phyloP scores from a whole-genome alignment of 2,329 filamentous ascomycete species.

The Cyphellophora europaea region DNA sequence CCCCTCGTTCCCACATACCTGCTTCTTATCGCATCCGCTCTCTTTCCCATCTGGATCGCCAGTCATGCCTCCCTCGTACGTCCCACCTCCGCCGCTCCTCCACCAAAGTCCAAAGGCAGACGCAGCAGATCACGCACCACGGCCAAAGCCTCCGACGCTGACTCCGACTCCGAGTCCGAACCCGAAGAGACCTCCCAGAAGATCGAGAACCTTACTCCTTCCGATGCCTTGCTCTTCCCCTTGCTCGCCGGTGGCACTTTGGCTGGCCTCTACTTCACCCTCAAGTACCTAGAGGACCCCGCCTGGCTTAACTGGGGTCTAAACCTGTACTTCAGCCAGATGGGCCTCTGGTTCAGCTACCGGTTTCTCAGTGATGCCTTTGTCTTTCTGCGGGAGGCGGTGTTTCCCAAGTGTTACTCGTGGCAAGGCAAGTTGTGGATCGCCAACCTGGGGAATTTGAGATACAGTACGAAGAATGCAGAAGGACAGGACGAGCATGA shows the following conservation, averaged over 20 bases:
- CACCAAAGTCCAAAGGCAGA: constrained; percentile 25
- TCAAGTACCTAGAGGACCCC: constrained; percentile 80
- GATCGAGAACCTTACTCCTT: constrained; percentile 3
- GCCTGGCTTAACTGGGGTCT: constrained; percentile 73
- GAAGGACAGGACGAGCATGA: constrained; percentile 13
- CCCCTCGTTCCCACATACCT: constrained; percentile 45
- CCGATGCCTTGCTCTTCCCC: constrained; percentile 76
- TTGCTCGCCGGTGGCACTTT: constrained; percentile 65
- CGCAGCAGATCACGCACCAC: no score
- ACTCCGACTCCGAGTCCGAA: no score
- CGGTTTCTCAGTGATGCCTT: constrained; percentile 65
- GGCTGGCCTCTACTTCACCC: constrained; percentile 71
- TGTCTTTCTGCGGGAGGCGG: constrained; percentile 52
- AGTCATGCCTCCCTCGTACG: constrained; percentile 77
- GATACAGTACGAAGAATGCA: constrained; percentile 13
- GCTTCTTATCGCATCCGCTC: constrained; percentile 57
- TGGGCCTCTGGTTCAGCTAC: constrained; percentile 68
- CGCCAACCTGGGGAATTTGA: no score
- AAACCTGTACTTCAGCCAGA: constrained; percentile 70
- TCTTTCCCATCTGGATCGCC: constrained; percentile 76
- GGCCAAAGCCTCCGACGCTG: no score
- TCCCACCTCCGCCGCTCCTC: constrained; percentile 66
- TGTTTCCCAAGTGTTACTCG: constrained; percentile 66
- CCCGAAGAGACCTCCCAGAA: constrained; percentile 18
- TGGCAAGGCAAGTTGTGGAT: constrained; percentile 32